Conservation (phyloP, 306 rosid genomes). For the Alnus glutinosa region DNA sequence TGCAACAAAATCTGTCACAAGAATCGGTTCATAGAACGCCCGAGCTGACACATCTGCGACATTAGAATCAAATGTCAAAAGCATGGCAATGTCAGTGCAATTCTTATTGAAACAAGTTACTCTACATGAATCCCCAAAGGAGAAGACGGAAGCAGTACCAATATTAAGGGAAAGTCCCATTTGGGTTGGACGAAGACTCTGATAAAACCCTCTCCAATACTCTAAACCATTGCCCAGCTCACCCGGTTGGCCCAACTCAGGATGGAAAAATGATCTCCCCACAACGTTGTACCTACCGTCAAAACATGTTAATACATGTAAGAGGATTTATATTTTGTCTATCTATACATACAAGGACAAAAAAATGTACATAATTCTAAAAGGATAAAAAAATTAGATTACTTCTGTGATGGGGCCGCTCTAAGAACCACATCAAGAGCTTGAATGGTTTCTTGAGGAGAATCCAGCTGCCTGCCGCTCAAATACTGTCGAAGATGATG, state of each 20-base stretch:
- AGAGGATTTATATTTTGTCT: background rate
- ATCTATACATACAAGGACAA: background rate
- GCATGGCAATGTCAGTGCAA: background rate
- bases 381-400: background rate
- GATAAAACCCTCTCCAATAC: constrained; percentile 34
- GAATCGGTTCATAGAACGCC: constrained; percentile 59
- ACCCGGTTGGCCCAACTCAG: background rate
- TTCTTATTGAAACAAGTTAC: background rate
- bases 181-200: constrained; percentile 45
- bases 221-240: constrained; percentile 35
- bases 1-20: constrained; percentile 38
- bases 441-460: constrained; percentile 70
- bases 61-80: background rate
- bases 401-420: constrained; percentile 49
- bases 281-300: constrained; percentile 20
- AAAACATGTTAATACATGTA: background rate
- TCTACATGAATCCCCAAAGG: background rate
- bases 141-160: constrained; percentile 33
- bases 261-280: constrained; percentile 13
- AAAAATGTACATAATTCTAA: too few relatives aligned
- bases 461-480: constrained; percentile 39
- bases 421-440: constrained; percentile 70
- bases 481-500: constrained; percentile 51
- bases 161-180: constrained; percentile 36
- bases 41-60: constrained; percentile 71